Percentiles rank a stretch among this genome's conserved stretches.
Evolutionary conservation across 2,329 filamentous ascomycete genomes (phyloP).

Genomic region (Colletotrichum sp.): DNA sequence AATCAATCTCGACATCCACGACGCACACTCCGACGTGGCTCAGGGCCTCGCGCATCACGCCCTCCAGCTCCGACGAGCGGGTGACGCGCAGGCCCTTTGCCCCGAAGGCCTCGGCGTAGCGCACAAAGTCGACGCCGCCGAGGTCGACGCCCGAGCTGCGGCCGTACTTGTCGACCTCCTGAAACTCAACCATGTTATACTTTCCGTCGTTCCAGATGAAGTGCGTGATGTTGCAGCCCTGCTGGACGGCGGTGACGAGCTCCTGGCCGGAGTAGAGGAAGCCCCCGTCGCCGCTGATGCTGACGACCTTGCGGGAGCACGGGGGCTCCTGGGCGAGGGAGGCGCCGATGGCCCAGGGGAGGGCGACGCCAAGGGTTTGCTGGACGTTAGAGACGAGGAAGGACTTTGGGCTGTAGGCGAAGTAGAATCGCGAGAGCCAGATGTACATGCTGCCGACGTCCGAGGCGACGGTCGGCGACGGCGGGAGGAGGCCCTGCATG

Average conservation of each 20-base stretch:
- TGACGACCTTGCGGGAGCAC: constrained; percentile 47
- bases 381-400: constrained; percentile 53
- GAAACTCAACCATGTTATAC: constrained; percentile 58
- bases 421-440: constrained; percentile 51
- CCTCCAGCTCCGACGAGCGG: constrained; percentile 41
- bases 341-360: constrained; percentile 53
- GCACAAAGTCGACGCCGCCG: constrained; percentile 52
- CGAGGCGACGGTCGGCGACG: constrained; percentile 45
- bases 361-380: constrained; percentile 52
- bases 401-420: constrained; percentile 45
- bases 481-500: constrained; percentile 43
- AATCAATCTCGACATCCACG: constrained; percentile 53
- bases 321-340: constrained; percentile 46
- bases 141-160: constrained; percentile 47
- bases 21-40: constrained; percentile 44
- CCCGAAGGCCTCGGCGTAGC: constrained; percentile 50
- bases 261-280: constrained; percentile 55
- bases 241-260: constrained; percentile 48
- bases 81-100: constrained; percentile 47
- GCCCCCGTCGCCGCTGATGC: constrained; percentile 50
- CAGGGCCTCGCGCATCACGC: constrained; percentile 47
- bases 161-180: constrained; percentile 55
- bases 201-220: constrained; percentile 55
- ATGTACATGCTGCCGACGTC: constrained; percentile 56
- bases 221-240: constrained; percentile 53